Base-by-base conservation (phyloP, 2,329 filamentous ascomycete genomes). In the Aspergillus flavus region DNA sequence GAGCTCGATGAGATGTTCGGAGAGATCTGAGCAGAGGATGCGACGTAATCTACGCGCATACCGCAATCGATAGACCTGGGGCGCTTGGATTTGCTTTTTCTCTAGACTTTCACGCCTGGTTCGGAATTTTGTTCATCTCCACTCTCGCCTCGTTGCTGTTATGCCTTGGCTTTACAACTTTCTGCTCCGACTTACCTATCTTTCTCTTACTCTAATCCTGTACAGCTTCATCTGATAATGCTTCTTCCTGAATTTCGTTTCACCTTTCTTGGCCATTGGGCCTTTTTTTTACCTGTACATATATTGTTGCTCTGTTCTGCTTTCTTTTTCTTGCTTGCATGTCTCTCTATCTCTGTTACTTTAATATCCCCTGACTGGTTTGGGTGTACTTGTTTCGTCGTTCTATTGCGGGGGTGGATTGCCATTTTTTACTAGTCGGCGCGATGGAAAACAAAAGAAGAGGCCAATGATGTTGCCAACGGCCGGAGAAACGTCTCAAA, bases 1-100 rank as follows among this genome's bases (percentile, higher is more conserved):
- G 95, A 99, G 82, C 88, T 98, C 28, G 94, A 98, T 74, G 88
- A 91, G 71, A 86, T 97, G 76, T 87, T 97, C 72, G 89, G 91
- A 74, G 89, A 87, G 69, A 92, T 88, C 77, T 93, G 80, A 84
- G 64, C 63, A 30, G 46, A 16, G 52, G 60, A 41, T 39, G 32
- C 28, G 21, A 52, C 10, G 23, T 28, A 19, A 10, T 19, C 28
- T 32, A 57, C 41, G 41, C 36, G 34, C 34, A 52, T 43, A 11
- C 36, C 21, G 19, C 48, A 45, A 57, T 28, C 39, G 50, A 59
- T 59, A 56, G 50, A 56, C 43, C 23, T 56, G 57, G 48, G 52
- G 48, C 48, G 39, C 34, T 46, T 61, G 28, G 41, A 7, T 19
- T 46, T 41, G 23, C 28, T 19, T 16, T 32, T 36, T 36, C 57